Base-by-base conservation (phyloP, 179 eudicot species). In the Nepenthes alata region DNA sequence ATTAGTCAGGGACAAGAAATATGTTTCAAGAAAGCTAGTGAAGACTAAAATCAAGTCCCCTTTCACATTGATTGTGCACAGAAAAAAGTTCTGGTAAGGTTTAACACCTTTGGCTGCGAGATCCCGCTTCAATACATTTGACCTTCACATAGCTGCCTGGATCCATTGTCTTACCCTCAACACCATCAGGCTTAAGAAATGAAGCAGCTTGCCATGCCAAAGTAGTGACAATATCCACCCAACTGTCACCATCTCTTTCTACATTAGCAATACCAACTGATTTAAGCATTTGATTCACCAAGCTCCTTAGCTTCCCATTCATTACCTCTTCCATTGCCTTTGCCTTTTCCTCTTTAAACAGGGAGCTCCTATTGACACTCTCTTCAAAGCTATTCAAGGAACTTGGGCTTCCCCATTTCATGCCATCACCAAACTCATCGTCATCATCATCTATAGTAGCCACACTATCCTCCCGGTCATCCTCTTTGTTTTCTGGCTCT, bases 161-260 rank as follows among this genome's bases (percentile, higher is more conserved):
- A 78, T 93, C 96, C 95, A 93, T 86, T 55, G 88, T 77, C 69
- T 85, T 86, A 41, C 85, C 88, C 64, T 78, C 82, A 16, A 56
- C 59, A 50, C 77, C 80, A 64, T 82, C 84, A 61, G 98, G 98
- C 72, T 80, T 85, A 44, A 89, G 76, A 81, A 74, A 83, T 37
- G 72, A 68, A 70, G 96, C 96, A 63, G 96, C 95, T 69, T 81
- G 78, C 98, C 98, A 93, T 3, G 95, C 85, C 67, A 93, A 74
- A 53, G 75, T 70, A 51, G 95, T 80, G 61, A 93, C 95, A 57
- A 78, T 81, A 74, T 89, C 88, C 55, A 73, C 82, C 98, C 98
- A 93, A 70, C 63, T 77, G 51, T 76, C 84, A 51, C 80, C 83
- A 58, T 64, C 68, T 35, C 66, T 61, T 37, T 65, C 85, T 5